Conservation (phyloP, 148 eudicot genomes). For the Rhododendron simsii region DNA sequence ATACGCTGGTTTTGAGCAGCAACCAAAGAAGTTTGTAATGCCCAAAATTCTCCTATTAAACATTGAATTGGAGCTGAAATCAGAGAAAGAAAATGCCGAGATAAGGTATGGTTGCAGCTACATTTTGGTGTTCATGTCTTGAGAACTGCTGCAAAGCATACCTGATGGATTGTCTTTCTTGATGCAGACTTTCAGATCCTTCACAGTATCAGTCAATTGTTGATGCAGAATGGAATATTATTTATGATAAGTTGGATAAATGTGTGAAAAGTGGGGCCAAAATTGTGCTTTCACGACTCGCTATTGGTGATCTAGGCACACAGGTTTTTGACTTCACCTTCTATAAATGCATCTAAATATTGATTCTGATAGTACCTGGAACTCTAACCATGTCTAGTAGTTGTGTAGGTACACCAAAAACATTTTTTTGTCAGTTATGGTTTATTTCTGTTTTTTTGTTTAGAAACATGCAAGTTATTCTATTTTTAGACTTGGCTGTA, state of each 20-base stretch:
- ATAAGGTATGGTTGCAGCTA: conserved; percentile 48
- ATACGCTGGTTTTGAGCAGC: conserved; percentile 98
- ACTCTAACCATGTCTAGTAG: neutral
- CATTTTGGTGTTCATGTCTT: neutral
- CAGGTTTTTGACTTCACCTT: conserved; percentile 47
- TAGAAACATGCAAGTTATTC: neutral
- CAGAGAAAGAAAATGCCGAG: conserved; percentile 99
- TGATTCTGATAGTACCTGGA: neutral
- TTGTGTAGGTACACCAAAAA: neutral
- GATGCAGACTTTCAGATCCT: conserved; percentile 84
- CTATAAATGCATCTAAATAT: neutral
- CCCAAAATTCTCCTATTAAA: conserved; percentile 91
- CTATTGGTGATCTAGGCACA: conserved; percentile 94
- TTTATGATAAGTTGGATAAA: conserved; percentile 92
- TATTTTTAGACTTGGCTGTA: neutral
- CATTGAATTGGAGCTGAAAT: conserved; percentile 91
- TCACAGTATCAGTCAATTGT: conserved; percentile 92
- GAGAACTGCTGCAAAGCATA: neutral
- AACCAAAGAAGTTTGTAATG: conserved; percentile 73
- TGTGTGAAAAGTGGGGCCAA: conserved; percentile 96
- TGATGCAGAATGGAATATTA: conserved; percentile 99
- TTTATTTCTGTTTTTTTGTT: neutral
- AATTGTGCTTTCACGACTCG: conserved; percentile 93
- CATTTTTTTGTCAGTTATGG: neutral
- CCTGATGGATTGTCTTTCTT: conserved; percentile 6